Conservation (phyloP, 1,284 basidiomycete genomes). For the Rhodotorula sp. region DNA sequence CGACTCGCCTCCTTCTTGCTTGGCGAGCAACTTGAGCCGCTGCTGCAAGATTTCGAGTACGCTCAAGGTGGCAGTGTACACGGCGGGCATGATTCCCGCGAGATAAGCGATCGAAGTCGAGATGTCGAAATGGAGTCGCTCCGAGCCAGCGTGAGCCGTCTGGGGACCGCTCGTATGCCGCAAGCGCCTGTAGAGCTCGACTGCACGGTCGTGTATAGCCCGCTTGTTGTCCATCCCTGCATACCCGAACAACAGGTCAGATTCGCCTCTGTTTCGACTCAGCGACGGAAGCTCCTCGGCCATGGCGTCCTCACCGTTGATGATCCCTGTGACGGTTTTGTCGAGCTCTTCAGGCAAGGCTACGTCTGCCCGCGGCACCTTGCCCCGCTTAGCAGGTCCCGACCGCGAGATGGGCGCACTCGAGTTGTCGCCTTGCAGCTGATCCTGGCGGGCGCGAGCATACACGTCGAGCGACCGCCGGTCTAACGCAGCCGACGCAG, state of each 20-base stretch:
- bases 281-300: neutral
- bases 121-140: constrained; percentile 25
- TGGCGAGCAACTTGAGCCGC: constrained; percentile 46
- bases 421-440: constrained; percentile 13
- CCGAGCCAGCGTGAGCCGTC: constrained; percentile 1
- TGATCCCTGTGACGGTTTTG: constrained; percentile 22
- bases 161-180: constrained; percentile 25
- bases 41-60: constrained; percentile 50
- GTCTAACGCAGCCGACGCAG: constrained; percentile 11
- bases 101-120: constrained; percentile 50
- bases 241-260: neutral
- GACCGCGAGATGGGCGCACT: constrained; percentile 19
- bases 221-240: constrained; percentile 36
- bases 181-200: constrained; percentile 36
- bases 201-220: constrained; percentile 32
- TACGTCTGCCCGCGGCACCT: constrained; percentile 26
- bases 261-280: neutral
- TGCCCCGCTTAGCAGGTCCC: constrained; percentile 11
- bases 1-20: constrained; percentile 11
- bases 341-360: constrained; percentile 28
- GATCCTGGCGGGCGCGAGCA: constrained; percentile 23
- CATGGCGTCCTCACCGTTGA: constrained; percentile 20
- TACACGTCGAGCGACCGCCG: constrained; percentile 34
- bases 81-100: constrained; percentile 52
- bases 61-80: constrained; percentile 52